These are phyloP conservation scores for Macadamia tetraphylla DNA, from an alignment of 164 flowering plant species.

Conservation along the genomic window DNA sequence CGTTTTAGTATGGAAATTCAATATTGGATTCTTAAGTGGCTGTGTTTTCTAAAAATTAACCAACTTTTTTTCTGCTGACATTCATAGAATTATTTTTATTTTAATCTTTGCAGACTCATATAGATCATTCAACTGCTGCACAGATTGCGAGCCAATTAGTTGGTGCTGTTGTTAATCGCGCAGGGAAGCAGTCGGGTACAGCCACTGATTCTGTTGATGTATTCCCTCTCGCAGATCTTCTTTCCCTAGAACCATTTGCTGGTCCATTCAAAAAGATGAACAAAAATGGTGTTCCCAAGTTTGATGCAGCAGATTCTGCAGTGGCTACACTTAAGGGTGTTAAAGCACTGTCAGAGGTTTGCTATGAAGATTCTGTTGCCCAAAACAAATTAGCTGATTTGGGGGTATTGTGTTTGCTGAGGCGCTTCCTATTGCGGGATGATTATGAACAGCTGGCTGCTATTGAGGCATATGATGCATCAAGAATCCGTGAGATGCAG, in stretches of 20 bases:
- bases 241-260: conserved; percentile 73
- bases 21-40: neutral
- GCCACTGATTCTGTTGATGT: conserved; percentile 33
- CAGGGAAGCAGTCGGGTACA: conserved; percentile 47
- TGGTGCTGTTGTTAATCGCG: conserved; percentile 70
- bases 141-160: conserved; percentile 61
- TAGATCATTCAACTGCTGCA: conserved; percentile 69
- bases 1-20: neutral
- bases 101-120: conserved; percentile 68
- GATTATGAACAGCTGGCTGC: conserved; percentile 97
- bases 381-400: conserved; percentile 56
- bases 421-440: conserved; percentile 73
- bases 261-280: conserved; percentile 55
- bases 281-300: conserved; percentile 49
- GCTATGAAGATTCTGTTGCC: conserved; percentile 54
- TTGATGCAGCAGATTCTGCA: conserved; percentile 87
- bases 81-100: neutral
- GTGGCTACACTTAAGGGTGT: conserved; percentile 82
- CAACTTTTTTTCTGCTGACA: neutral
- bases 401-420: conserved; percentile 77
- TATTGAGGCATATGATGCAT: conserved; percentile 91
- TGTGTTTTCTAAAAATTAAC: neutral
- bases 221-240: conserved; percentile 66
- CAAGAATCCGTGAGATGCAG: conserved; percentile 55
- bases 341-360: conserved; percentile 74